Conservation (phyloP, 441 rosid genomes). For the Euphorbia neoarborescens region DNA sequence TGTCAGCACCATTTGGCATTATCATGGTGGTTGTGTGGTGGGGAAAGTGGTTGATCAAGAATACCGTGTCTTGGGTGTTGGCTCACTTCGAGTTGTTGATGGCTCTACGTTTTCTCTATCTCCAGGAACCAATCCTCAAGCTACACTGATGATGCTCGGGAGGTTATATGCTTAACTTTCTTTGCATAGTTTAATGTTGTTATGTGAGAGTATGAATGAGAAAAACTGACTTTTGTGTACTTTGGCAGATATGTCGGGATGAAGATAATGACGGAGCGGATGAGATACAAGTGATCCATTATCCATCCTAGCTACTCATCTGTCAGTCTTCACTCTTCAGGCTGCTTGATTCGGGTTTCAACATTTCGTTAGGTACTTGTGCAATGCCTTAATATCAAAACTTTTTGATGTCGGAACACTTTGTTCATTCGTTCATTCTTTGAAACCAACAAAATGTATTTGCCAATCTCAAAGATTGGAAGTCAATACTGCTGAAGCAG, state of each 20-base stretch:
- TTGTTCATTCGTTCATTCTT: background rate
- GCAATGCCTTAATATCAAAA: background rate
- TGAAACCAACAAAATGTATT: background rate
- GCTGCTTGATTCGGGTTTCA: too few relatives aligned
- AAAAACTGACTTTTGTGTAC: slow-evolving; percentile 7
- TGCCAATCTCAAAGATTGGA: background rate
- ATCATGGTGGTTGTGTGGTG: slow-evolving; percentile 78
- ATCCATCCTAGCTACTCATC: background rate
- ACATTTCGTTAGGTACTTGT: too few relatives aligned
- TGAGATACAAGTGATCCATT: slow-evolving; percentile 17
- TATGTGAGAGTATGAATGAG: background rate
- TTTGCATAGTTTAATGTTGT: background rate
- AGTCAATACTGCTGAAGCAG: background rate
- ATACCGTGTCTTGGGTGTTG: slow-evolving; percentile 42
- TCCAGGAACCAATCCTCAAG: slow-evolving; percentile 92
- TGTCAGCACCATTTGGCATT: slow-evolving; percentile 86
- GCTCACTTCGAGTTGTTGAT: slow-evolving; percentile 62
- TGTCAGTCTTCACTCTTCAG: background rate
- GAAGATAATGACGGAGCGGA: slow-evolving; percentile 46
- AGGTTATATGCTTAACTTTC: slow-evolving; percentile 35
- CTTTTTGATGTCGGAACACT: background rate
- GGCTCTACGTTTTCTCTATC: slow-evolving; percentile 64
- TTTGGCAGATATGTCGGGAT: slow-evolving; percentile 52
- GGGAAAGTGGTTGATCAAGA: slow-evolving; percentile 71
- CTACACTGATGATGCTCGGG: slow-evolving; percentile 93